phyloP scores from a whole-genome alignment of 768 basidiomycete species.

The Psilocybe subaeruginosa region DNA sequence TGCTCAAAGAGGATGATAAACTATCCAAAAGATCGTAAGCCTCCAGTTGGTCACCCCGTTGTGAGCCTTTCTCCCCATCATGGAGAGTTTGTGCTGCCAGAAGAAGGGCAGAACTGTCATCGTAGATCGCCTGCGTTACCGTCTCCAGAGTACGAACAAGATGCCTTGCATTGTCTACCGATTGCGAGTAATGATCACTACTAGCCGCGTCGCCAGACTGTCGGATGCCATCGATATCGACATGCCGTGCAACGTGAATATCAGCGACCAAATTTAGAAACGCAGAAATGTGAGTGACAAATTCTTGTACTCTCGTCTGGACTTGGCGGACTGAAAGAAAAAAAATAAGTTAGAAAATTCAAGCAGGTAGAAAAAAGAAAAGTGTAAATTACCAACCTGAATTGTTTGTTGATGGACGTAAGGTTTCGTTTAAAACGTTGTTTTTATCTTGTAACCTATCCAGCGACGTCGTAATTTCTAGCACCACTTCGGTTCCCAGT shows the following conservation, averaged over 20 bases:
- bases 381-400: conserved; percentile 35
- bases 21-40: conserved; percentile 51
- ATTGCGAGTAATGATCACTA: conserved; percentile 59
- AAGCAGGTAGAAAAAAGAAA: neutral
- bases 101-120: conserved; percentile 66
- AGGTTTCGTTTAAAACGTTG: conserved; percentile 35
- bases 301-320: conserved; percentile 46
- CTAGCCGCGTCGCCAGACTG: conserved; percentile 46
- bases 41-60: conserved; percentile 33
- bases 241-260: conserved; percentile 77
- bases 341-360: neutral
- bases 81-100: conserved; percentile 58
- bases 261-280: conserved; percentile 66
- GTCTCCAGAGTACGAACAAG: conserved; percentile 74
- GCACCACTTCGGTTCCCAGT: conserved; percentile 54
- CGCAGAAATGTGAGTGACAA: conserved; percentile 57
- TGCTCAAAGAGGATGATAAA: conserved; percentile 52
- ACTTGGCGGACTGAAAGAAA: conserved; percentile 41
- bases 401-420: conserved; percentile 33
- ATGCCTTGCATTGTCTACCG: conserved; percentile 68
- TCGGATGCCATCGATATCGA: conserved; percentile 80
- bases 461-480: conserved; percentile 53
- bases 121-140: conserved; percentile 72
- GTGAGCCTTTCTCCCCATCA: conserved; percentile 34
- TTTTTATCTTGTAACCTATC: conserved; percentile 55